Conservation (phyloP, 768 basidiomycete species). For the Brasilioporus rufonigricans region DNA sequence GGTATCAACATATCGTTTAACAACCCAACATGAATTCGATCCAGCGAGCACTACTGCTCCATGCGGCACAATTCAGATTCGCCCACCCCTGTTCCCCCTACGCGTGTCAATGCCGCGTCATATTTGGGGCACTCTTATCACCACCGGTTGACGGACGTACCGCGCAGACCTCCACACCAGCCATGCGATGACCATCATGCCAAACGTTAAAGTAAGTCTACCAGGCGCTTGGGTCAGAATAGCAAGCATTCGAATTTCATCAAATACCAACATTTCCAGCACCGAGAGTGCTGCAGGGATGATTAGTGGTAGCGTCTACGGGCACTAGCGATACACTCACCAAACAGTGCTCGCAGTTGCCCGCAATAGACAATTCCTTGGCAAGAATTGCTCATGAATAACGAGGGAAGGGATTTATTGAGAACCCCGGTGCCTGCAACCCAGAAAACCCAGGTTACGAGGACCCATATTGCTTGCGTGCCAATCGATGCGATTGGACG, state of each 20-base stretch:
- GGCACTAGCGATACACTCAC: slow-evolving; percentile 28
- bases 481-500: slow-evolving; percentile 55
- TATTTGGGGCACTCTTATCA: slow-evolving; percentile 24
- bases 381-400: slow-evolving; percentile 44
- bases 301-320: not conserved
- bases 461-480: slow-evolving; percentile 56
- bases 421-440: slow-evolving; percentile 52
- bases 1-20: not conserved
- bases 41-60: not conserved
- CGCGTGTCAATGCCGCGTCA: slow-evolving; percentile 9
- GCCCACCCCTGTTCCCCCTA: slow-evolving; percentile 1
- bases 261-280: slow-evolving; percentile 46
- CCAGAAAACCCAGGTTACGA: slow-evolving; percentile 62
- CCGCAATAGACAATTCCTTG: slow-evolving; percentile 47
- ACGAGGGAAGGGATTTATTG: slow-evolving; percentile 45
- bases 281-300: slow-evolving; percentile 43
- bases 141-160: slow-evolving; percentile 32
- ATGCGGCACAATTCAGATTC: not conserved
- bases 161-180: slow-evolving; percentile 52
- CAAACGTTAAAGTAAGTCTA: slow-evolving; percentile 47
- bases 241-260: not conserved
- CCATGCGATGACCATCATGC: slow-evolving; percentile 49
- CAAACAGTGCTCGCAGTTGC: slow-evolving; percentile 55
- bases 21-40: not conserved
- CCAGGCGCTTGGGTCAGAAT: slow-evolving; percentile 9